Evolutionary conservation across 2,329 filamentous ascomycete species (phyloP).

Genomic region (Blastomyces silverae): DNA sequence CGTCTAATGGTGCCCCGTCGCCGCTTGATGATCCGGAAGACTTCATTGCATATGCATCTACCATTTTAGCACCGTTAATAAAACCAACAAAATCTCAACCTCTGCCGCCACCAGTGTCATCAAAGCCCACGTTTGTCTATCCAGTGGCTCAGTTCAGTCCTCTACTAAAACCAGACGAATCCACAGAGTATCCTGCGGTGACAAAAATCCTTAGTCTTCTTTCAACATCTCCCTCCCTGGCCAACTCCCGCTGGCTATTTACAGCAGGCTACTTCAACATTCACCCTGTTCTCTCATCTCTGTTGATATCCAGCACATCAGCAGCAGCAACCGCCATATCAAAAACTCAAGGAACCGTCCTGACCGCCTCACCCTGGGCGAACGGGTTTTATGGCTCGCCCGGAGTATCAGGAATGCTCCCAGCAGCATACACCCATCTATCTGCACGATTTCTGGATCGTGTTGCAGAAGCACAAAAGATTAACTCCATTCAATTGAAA

Average conservation of each 20-base stretch:
- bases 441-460: constrained; percentile 70
- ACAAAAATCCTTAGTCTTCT: constrained; percentile 66
- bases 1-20: constrained; percentile 63
- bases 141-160: constrained; percentile 83
- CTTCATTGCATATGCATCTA: constrained; percentile 64
- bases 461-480: constrained; percentile 48
- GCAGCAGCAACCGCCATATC: constrained; percentile 27
- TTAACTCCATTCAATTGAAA: constrained; percentile 61
- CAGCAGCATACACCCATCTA: constrained; percentile 85
- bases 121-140: constrained; percentile 68
- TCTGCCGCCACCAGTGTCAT: constrained; percentile 27
- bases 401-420: constrained; percentile 83
- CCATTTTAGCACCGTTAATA: constrained; percentile 60
- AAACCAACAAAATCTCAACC: constrained; percentile 41
- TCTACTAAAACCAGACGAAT: constrained; percentile 68
- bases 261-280: constrained; percentile 99
- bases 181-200: constrained; percentile 81
- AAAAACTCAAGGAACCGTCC: constrained; percentile 62
- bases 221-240: constrained; percentile 53
- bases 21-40: constrained; percentile 63
- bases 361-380: constrained; percentile 86
- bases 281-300: constrained; percentile 69
- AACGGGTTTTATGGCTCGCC: constrained; percentile 91
- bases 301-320: constrained; percentile 65
- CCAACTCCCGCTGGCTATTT: constrained; percentile 79